Evolutionary conservation across 2,329 filamentous ascomycete species (phyloP).

Genomic region (Fonsecaea pugnacius): DNA sequence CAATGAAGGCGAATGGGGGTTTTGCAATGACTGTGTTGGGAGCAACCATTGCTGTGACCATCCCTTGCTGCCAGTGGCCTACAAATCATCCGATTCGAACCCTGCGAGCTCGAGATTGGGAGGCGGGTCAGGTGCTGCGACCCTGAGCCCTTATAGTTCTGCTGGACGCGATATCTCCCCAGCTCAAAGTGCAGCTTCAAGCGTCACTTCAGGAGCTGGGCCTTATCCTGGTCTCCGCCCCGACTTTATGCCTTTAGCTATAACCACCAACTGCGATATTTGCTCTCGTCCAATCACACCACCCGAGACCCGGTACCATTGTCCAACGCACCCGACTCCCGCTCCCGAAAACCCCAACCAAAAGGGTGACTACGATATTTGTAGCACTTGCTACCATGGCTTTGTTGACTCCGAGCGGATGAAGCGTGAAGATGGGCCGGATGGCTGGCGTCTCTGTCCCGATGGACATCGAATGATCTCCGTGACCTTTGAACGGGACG

Average conservation of each 20-base stretch:
- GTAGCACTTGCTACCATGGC: slow-evolving; percentile 73
- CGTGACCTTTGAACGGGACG: slow-evolving; percentile 70
- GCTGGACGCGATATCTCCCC: slow-evolving; percentile 27
- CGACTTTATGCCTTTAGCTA: slow-evolving; percentile 68
- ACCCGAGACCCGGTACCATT: slow-evolving; percentile 74
- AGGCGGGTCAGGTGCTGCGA: slow-evolving; percentile 14
- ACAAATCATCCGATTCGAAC: slow-evolving; percentile 49
- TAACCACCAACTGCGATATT: slow-evolving; percentile 77
- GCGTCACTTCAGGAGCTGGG: slow-evolving; percentile 29
- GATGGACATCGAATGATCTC: slow-evolving; percentile 83
- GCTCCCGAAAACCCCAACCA: slow-evolving; percentile 64
- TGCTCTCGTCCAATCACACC: slow-evolving; percentile 75
- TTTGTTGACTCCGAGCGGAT: slow-evolving; percentile 69
- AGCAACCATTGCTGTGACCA: slow-evolving; percentile 81
- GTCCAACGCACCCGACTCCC: slow-evolving; percentile 53
- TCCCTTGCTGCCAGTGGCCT: slow-evolving; percentile 74
- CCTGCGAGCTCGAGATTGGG: slow-evolving; percentile 5
- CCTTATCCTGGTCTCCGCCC: slow-evolving; percentile 13
- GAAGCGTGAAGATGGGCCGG: slow-evolving; percentile 72
- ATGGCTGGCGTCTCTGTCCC: slow-evolving; percentile 82
- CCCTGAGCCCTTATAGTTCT: slow-evolving; percentile 26
- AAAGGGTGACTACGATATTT: slow-evolving; percentile 83
- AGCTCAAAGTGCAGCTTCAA: slow-evolving; percentile 32
- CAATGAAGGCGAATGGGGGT: slow-evolving; percentile 94
- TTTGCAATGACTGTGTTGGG: slow-evolving; percentile 85